Evolutionary conservation across 208 protist genomes (phyloP), one percentile per base, ranked within the genome.

Genomic region (Leishmania tropica): DNA sequence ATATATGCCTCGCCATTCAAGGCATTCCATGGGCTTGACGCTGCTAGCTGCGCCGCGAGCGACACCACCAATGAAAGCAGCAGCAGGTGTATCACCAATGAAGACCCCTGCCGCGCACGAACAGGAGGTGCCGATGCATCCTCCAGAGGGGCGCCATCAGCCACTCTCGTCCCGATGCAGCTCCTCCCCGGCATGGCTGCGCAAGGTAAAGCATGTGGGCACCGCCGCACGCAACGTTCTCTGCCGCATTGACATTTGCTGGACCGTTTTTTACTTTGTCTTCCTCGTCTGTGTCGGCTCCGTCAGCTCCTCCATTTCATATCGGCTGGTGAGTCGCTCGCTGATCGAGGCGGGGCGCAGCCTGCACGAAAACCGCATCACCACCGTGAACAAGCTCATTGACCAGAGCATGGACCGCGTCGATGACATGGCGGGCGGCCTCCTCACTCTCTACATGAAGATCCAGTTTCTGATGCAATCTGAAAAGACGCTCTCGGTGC

Each of bases 161-260:
- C 56, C 24, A n/a, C 24, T 62, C 17, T n/a, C 17, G 56, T 31
- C 56, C 24, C 56, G 24, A n/a, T 62, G 56, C 21, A 62, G 56
- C 56, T 21, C 56, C 56, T 62, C 24, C 4, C 56, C 13, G 1
- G 7, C n/a, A n/a, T 65, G 60, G n/a, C 3, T 21, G n/a, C 60
- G n/a, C 60, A 37, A 28, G n/a, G 60, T n/a, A 37, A 65, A 42
- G 72, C 48, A 35, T 8, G 15, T 24, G 24, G 24, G 19, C 64
- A 40, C 31, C 8, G 21, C 74, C 42, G 64, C 35, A 10, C 21
- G 37, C 28, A 42, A 83, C 64, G 60, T 79, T 35, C 10, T 79
- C 19, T 78, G 54, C 42, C 72, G 79, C 56, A 31, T 78, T 0
- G 79, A 83, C n/a, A 73, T 78, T 5, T 68, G 47, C 56, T 76